Percentiles rank a stretch among this genome's conserved stretches.
phyloP scores from a whole-genome alignment of 2,329 filamentous ascomycete species.

The Diatrype stigma region DNA sequence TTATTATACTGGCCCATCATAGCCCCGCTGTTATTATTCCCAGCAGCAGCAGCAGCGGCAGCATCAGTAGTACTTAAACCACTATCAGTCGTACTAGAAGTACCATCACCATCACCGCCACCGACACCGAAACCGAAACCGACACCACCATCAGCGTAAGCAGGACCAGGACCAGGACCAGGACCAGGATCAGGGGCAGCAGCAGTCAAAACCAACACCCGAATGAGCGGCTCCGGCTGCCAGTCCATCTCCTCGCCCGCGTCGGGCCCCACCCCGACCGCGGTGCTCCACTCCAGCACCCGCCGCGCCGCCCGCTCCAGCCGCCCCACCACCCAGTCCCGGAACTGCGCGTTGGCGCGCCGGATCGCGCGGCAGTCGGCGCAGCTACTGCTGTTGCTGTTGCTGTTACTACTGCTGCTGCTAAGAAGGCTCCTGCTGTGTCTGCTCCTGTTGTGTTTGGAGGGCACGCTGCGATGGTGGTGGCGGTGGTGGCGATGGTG shows the following conservation, averaged over 20 bases:
- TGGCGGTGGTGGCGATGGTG: neutral
- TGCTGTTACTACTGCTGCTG: neutral
- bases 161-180: neutral
- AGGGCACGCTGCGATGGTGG: neutral
- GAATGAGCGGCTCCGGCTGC: slow-evolving; percentile 27
- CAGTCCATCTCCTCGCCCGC: slow-evolving; percentile 28
- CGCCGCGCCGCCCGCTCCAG: slow-evolving; percentile 4
- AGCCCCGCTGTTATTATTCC: too few species aligned
- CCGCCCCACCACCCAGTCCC: slow-evolving; percentile 12
- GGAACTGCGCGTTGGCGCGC: slow-evolving; percentile 22
- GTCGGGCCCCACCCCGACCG: slow-evolving; percentile 19
- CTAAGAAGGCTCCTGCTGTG: neutral
- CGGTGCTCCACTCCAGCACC: slow-evolving; percentile 19
- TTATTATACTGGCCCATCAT: too few species aligned
- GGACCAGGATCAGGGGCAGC: neutral
- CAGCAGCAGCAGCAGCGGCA: too few species aligned
- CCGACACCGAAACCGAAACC: neutral
- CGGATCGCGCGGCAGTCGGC: slow-evolving; percentile 23
- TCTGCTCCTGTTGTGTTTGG: neutral
- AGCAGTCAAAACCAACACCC: slow-evolving; percentile 17
- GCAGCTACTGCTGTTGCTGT: slow-evolving; percentile 11
- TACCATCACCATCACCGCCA: neutral
- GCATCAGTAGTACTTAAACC: too few species aligned
- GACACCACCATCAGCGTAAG: neutral
- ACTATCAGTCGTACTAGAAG: too few species aligned